These are phyloP conservation scores for Dryadomyces quercus-mongolicae DNA, from an alignment of 2,329 filamentous ascomycete genomes.

Conservation along the genomic window DNA sequence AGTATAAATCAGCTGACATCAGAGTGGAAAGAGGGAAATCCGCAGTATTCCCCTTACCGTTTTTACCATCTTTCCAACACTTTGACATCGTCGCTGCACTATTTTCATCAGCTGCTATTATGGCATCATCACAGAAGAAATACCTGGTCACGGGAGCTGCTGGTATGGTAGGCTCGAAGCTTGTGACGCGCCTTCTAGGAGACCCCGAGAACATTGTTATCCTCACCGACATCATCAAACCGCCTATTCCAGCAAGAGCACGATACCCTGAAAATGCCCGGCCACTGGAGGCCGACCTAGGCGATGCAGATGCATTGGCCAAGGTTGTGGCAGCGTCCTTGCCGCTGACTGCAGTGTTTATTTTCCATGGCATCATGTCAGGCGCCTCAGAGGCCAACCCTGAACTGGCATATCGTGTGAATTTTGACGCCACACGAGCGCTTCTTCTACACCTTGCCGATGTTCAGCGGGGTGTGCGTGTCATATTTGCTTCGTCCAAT, in stretches of 20 bases:
- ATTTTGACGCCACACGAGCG: constrained; percentile 45
- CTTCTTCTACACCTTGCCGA: constrained; percentile 35
- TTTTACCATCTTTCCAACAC: neutral
- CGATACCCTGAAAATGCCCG: constrained; percentile 36
- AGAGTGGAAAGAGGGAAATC: too few species aligned
- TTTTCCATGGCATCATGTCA: constrained; percentile 59
- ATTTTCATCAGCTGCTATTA: neutral
- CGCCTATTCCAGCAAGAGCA: constrained; percentile 34
- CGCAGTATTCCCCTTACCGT: too few species aligned
- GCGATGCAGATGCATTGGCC: constrained; percentile 20
- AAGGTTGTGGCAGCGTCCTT: constrained; percentile 30
- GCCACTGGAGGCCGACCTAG: constrained; percentile 36
- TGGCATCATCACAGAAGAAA: constrained; percentile 4
- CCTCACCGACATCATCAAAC: constrained; percentile 42
- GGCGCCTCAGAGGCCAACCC: constrained; percentile 49
- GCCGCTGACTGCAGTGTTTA: constrained; percentile 40
- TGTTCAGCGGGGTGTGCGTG: constrained; percentile 38
- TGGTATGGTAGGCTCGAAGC: constrained; percentile 22
- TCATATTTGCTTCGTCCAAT: constrained; percentile 50
- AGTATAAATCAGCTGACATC: too few species aligned
- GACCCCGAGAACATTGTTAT: constrained; percentile 25
- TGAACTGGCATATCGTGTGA: constrained; percentile 45
- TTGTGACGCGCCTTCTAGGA: constrained; percentile 27
- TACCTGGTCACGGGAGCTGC: constrained; percentile 23
- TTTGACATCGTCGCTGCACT: neutral